These are phyloP conservation scores for Sporothrix dimorphospora DNA, from an alignment of 2,329 filamentous ascomycete species.

Conservation along the genomic window DNA sequence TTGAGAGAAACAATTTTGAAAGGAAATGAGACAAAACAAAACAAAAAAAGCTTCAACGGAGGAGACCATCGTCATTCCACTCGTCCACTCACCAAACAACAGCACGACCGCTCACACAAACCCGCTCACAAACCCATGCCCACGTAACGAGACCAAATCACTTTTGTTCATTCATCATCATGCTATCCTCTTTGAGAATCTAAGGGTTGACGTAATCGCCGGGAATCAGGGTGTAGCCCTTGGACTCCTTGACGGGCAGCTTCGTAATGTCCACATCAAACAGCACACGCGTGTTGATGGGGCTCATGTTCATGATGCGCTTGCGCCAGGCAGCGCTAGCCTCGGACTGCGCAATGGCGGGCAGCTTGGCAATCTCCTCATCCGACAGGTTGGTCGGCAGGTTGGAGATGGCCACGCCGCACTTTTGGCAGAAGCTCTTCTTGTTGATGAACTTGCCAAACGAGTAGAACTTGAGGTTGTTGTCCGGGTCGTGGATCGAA, in stretches of 20 bases:
- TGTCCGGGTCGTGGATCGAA: conserved; percentile 46
- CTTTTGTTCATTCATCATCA: not conserved
- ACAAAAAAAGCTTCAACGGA: not conserved
- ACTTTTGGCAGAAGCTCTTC: conserved; percentile 55
- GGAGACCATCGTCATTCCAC: not conserved
- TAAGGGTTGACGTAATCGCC: conserved; percentile 49
- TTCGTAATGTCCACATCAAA: conserved; percentile 43
- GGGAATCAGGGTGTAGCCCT: conserved; percentile 39
- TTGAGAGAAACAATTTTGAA: not conserved
- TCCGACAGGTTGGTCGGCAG: conserved; percentile 38
- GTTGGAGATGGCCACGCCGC: conserved; percentile 51
- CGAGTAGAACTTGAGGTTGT: conserved; percentile 46
- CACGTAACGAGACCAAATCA: conserved; percentile 12
- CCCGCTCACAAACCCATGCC: conserved; percentile 14
- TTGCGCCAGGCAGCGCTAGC: conserved; percentile 30
- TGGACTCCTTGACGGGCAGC: conserved; percentile 33
- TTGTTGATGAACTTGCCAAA: conserved; percentile 41
- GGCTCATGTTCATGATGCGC: conserved; percentile 32
- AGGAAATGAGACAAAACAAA: not conserved
- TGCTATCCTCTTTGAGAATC: not conserved
- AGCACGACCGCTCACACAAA: not conserved
- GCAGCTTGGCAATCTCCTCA: conserved; percentile 43
- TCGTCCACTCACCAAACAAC: conserved; percentile 1
- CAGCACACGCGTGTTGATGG: conserved; percentile 48
- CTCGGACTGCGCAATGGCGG: conserved; percentile 35